Conservation (phyloP, 441 rosid species). For the Croton setiger region DNA sequence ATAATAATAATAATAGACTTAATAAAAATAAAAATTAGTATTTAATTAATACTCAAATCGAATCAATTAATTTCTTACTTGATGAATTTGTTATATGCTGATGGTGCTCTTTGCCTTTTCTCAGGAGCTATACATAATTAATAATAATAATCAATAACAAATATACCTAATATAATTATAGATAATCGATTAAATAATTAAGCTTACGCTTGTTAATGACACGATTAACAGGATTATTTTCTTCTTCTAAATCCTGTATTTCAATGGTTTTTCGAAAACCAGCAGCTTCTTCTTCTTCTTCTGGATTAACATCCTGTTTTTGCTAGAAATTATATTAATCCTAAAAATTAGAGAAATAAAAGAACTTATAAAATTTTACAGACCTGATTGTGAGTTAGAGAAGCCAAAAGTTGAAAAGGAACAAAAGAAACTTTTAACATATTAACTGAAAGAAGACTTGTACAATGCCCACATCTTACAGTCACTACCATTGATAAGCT, state of each 20-base stretch:
- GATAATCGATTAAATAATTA: not conserved
- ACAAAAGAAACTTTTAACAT: conserved; percentile 84
- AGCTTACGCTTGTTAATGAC: conserved; percentile 81
- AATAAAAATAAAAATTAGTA: too few relatives aligned
- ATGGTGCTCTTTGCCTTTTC: conserved; percentile 96
- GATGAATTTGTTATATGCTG: conserved; percentile 92
- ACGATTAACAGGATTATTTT: conserved; percentile 36
- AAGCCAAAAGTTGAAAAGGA: conserved; percentile 77
- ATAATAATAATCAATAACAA: not conserved
- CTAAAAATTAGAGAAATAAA: not conserved
- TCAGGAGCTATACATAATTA: conserved; percentile 60
- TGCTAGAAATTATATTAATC: conserved; percentile 26
- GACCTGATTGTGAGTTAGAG: conserved; percentile 49
- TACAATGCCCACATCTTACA: conserved; percentile 95
- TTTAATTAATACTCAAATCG: too few relatives aligned
- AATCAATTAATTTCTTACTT: conserved; percentile 44
- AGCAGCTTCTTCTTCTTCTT: conserved; percentile 34
- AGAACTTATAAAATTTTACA: conserved; percentile 6
- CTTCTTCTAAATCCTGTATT: conserved; percentile 58
- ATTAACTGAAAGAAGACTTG: conserved; percentile 87
- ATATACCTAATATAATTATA: not conserved
- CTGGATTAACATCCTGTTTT: conserved; percentile 34
- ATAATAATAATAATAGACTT: not conserved
- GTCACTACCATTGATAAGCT: conserved; percentile 85
- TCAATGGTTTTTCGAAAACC: conserved; percentile 31